Evolutionary conservation across 2,329 filamentous ascomycete species (phyloP).

Genomic region (Lecanicillium sp.): DNA sequence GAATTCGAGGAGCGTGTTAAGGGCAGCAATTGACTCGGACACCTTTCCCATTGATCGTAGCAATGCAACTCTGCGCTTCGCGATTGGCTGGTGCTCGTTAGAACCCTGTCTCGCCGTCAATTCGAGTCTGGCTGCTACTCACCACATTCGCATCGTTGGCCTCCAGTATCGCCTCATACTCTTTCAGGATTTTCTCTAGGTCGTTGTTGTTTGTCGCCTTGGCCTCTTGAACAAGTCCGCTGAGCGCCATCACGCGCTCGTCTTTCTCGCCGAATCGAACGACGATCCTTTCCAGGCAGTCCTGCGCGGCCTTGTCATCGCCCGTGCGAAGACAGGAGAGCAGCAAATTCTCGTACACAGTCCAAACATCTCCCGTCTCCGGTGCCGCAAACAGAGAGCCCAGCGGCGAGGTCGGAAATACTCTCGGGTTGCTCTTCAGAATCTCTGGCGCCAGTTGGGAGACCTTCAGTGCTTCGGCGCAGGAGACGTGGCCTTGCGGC

Average conservation of each 20-base stretch:
- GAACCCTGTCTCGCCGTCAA: background rate
- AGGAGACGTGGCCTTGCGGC: conserved; percentile 49
- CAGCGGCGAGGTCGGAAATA: conserved; percentile 47
- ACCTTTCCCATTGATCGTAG: conserved; percentile 64
- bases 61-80: conserved; percentile 77
- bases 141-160: conserved; percentile 63
- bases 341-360: conserved; percentile 78
- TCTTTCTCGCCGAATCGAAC: conserved; percentile 77
- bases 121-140: background rate
- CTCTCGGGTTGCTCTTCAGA: conserved; percentile 44
- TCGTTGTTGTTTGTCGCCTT: conserved; percentile 58
- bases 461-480: conserved; percentile 45
- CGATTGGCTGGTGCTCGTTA: conserved; percentile 55
- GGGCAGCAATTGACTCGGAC: conserved; percentile 64
- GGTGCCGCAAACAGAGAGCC: conserved; percentile 44
- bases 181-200: conserved; percentile 61
- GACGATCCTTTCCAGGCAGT: conserved; percentile 68
- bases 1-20: conserved; percentile 71
- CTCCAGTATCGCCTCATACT: conserved; percentile 69
- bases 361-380: conserved; percentile 78
- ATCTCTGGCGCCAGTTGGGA: conserved; percentile 55
- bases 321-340: conserved; percentile 76
- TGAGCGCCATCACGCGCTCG: conserved; percentile 77
- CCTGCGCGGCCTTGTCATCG: conserved; percentile 69
- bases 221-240: conserved; percentile 79